These are phyloP conservation scores for Candida oleophila DNA, from an alignment of 805 yeast species.

Conservation along the genomic window DNA sequence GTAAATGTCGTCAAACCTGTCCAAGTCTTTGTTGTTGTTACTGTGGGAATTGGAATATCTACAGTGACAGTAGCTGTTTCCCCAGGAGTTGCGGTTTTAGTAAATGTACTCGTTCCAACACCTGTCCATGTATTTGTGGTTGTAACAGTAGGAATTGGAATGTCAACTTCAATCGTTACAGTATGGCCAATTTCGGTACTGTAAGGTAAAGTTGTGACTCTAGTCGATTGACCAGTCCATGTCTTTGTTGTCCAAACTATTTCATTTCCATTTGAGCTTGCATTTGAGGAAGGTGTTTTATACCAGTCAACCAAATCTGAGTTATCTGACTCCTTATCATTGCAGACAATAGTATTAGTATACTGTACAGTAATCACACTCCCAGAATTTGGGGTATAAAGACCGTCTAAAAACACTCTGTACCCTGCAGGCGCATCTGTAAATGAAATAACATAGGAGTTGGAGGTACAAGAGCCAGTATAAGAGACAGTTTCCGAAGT, in stretches of 20 bases:
- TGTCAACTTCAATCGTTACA: constrained; percentile 20
- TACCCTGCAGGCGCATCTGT: constrained; percentile 26
- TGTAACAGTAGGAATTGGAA: constrained; percentile 16
- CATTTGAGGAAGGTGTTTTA: neutral
- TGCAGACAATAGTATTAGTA: neutral
- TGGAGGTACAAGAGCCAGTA: constrained; percentile 15
- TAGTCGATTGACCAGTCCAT: constrained; percentile 11
- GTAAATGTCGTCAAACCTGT: constrained; percentile 7
- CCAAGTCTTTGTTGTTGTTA: constrained; percentile 12
- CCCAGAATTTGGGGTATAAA: neutral
- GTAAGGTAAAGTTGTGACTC: constrained; percentile 6
- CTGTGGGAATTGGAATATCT: constrained; percentile 12
- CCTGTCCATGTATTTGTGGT: constrained; percentile 17
- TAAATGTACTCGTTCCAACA: constrained; percentile 3
- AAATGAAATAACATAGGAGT: constrained; percentile 12
- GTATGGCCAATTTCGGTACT: constrained; percentile 14
- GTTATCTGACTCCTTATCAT: constrained; percentile 1
- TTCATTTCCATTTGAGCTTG: neutral
- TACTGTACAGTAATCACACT: constrained; percentile 1
- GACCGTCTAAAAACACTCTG: constrained; percentile 19
- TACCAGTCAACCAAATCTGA: neutral
- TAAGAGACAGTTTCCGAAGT: constrained; percentile 3
- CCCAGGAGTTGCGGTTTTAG: constrained; percentile 7
- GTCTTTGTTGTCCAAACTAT: constrained; percentile 9
- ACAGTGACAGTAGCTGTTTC: constrained; percentile 10